These are phyloP conservation scores for Quercus suber DNA, from an alignment of 306 rosid species.

Conservation along the genomic window DNA sequence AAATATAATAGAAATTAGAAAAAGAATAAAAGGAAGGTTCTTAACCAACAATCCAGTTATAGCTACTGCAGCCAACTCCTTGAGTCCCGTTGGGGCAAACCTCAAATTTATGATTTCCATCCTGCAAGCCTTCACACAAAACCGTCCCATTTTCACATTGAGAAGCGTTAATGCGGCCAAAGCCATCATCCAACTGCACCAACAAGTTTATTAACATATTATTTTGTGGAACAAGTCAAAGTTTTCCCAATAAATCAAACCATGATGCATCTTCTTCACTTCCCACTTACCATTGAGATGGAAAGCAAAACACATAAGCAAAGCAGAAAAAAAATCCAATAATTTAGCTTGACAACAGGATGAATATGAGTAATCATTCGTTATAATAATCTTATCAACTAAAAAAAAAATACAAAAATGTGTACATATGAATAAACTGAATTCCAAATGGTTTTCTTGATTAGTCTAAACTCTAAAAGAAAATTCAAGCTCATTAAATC, in stretches of 20 bases:
- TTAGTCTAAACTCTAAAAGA: too few species aligned
- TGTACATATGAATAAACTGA: not conserved
- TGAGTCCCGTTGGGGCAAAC: constrained; percentile 55
- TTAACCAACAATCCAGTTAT: constrained; percentile 82
- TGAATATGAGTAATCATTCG: not conserved
- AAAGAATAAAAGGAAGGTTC: constrained; percentile 1
- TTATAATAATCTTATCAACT: not conserved
- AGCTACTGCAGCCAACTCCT: constrained; percentile 56
- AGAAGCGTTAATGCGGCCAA: constrained; percentile 15
- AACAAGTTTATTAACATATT: not conserved
- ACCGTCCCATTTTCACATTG: constrained; percentile 46
- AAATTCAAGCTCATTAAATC: too few species aligned
- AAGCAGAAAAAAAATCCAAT: not conserved
- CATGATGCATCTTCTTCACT: not conserved
- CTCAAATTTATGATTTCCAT: constrained; percentile 74
- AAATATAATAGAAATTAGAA: too few species aligned
- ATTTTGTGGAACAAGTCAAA: not conserved
- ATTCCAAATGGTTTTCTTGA: not conserved
- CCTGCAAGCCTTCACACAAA: constrained; percentile 49
- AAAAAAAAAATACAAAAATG: not conserved
- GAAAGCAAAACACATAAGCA: not conserved
- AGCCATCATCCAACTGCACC: constrained; percentile 69
- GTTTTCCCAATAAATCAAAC: not conserved
- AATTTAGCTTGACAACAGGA: not conserved
- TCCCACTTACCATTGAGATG: not conserved